Conservation (phyloP, 2,329 filamentous ascomycete species). For the Coniochaeta hoffmannii region DNA sequence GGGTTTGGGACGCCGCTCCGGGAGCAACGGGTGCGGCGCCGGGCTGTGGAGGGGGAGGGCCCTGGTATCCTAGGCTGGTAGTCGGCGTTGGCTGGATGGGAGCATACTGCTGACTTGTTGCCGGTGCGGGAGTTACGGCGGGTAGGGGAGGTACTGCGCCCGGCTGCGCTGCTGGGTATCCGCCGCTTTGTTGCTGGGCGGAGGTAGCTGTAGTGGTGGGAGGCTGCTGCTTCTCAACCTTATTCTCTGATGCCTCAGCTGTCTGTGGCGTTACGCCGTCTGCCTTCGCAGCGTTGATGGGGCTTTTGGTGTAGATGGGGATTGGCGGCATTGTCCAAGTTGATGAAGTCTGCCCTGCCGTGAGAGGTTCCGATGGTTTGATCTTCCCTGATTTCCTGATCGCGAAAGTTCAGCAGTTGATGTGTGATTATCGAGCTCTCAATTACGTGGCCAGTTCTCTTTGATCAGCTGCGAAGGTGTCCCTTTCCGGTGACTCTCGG, state of each 20-base stretch:
- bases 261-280: conserved; percentile 41
- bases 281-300: conserved; percentile 50
- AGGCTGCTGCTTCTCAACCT: conserved; percentile 13
- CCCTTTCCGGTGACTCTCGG: background rate
- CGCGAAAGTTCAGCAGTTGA: too few species aligned
- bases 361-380: too few species aligned
- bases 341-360: too few species aligned
- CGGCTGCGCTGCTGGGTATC: conserved; percentile 36
- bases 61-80: conserved; percentile 20
- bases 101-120: conserved; percentile 23
- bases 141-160: conserved; percentile 38
- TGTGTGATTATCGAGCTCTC: background rate
- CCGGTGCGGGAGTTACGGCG: conserved; percentile 30
- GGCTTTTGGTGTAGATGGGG: conserved; percentile 50
- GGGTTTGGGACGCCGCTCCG: conserved; percentile 14
- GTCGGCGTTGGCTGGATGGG: conserved; percentile 36
- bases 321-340: conserved; percentile 63
- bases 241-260: conserved; percentile 15
- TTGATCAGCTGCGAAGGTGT: background rate
- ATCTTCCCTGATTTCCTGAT: too few species aligned
- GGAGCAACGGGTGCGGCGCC: conserved; percentile 43
- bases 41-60: conserved; percentile 49
- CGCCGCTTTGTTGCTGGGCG: conserved; percentile 11
- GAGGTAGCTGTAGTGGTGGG: conserved; percentile 24
- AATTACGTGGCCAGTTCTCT: background rate